A percentile compares a stretch with the other conserved stretches of the same genome.
phyloP scores from a whole-genome alignment of 805 yeast species.

The Cyberlindnera amylophila region DNA sequence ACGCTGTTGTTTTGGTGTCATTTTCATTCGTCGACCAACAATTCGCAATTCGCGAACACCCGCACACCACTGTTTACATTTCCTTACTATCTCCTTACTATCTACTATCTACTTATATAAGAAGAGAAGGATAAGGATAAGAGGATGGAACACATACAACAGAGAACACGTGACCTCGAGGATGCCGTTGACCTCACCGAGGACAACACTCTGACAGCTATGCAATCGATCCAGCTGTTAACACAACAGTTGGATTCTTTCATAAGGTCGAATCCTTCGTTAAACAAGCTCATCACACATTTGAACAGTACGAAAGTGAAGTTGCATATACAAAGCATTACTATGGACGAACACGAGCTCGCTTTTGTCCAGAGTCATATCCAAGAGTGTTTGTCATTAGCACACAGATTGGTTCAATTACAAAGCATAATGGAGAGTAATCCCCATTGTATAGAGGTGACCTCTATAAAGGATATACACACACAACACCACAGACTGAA shows the following conservation, averaged over 20 bases:
- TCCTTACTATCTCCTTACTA: no score
- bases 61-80: no score
- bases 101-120: neutral
- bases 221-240: slow-evolving; percentile 6
- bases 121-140: no score
- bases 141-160: slow-evolving; percentile 6
- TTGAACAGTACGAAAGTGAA: slow-evolving; percentile 8
- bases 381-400: slow-evolving; percentile 2
- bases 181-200: slow-evolving; percentile 3
- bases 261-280: neutral
- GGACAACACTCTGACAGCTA: slow-evolving; percentile 1
- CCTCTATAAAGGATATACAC: no score
- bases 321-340: slow-evolving; percentile 3
- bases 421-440: neutral
- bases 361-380: slow-evolving; percentile 8
- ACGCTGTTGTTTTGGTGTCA: no score
- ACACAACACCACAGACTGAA: slow-evolving; percentile 6
- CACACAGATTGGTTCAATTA: neutral
- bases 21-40: no score
- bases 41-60: no score
- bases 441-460: neutral
- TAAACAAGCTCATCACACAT: slow-evolving; percentile 9
- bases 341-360: slow-evolving; percentile 2
- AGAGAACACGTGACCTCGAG: slow-evolving; percentile 8
- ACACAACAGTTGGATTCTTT: slow-evolving; percentile 7